Evolutionary conservation across 208 protist genomes (phyloP), one percentile per base, ranked within the genome.

Genomic region (Entamoeba invadens): DNA sequence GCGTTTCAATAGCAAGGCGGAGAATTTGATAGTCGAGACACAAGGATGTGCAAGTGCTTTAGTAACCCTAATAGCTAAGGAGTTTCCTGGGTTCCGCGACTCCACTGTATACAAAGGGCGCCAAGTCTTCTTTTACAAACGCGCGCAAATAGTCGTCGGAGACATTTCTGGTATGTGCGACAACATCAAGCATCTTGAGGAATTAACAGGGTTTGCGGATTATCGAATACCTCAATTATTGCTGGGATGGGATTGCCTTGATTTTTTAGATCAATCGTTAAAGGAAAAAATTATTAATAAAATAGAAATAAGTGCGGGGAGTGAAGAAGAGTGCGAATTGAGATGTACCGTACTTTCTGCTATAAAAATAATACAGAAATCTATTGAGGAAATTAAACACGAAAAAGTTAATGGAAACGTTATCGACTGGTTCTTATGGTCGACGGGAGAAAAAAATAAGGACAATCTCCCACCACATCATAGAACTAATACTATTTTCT

Each of bases 181-280:
- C 16, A 18, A 10, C 5, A 68, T 93, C 45, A 31, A 51, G 4
- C 46, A 44, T 4, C 21, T 93, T 4, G 46, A 93, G 25, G 5
- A 93, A 68, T 21, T 93, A 21, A 93, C 92, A 4, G 45, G 31
- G 3, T 93, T 93, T 93, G 92, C 92, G 42, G 92, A 93, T 93
- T 93, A 93, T 38, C 16, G 92, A 35, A 46, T 93, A 31, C 92
- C 92, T 68, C 92, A 93, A 44, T 6, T 72, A 68, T 50, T 93
- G 45, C 31, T 38, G 16, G 46, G 45, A 47, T 68, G 46, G 38
- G 92, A 50, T 44, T 31, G 50, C 4, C 38, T 93, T 14, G 45
- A 93, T 35, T n/a, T n/a, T n/a, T 45, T 68, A 31, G 31, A 42
- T 3, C n/a, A 93, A 25, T 5, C 44, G 25, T 68, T 93, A 93